These are phyloP conservation scores for Phytopythium delawarense DNA, from an alignment of 352 stramenopile genomes.

Conservation along the genomic window DNA sequence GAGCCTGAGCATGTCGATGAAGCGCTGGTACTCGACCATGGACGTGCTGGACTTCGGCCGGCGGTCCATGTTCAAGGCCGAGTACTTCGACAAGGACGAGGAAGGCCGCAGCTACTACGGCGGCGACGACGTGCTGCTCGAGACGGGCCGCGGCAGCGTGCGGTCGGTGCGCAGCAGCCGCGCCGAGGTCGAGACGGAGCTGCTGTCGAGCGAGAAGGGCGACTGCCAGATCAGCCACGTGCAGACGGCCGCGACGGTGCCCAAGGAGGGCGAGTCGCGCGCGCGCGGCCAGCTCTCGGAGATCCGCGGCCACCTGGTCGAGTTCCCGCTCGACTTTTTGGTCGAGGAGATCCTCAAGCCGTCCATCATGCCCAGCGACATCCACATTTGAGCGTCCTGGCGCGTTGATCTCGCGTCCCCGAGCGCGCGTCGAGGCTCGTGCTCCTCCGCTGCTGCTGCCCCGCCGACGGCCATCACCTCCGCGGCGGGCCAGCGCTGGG, in stretches of 20 bases:
- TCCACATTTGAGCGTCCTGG: conserved; percentile 70
- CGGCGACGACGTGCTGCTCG: conserved; percentile 56
- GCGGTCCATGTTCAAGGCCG: conserved; percentile 72
- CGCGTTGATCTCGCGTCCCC: not conserved
- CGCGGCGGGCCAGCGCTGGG: not conserved
- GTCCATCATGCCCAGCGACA: conserved; percentile 73
- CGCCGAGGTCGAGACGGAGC: conserved; percentile 22
- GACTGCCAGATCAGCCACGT: conserved; percentile 83
- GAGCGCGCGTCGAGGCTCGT: not conserved
- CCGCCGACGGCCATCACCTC: not conserved
- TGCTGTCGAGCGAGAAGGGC: conserved; percentile 43
- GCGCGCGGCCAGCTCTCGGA: conserved; percentile 70
- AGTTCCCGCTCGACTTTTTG: conserved; percentile 84
- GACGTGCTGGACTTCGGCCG: conserved; percentile 63
- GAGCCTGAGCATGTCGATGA: conserved; percentile 54
- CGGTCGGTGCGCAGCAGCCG: conserved; percentile 26
- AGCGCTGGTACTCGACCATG: conserved; percentile 72
- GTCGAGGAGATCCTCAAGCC: conserved; percentile 82
- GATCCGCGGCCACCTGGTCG: conserved; percentile 81
- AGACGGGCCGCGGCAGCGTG: conserved; percentile 43
- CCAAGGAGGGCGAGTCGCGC: conserved; percentile 68
- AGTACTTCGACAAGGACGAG: conserved; percentile 71
- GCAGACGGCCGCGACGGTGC: conserved; percentile 77
- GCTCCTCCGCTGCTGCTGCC: not conserved
- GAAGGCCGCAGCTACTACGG: conserved; percentile 26